phyloP scores from a whole-genome alignment of 768 basidiomycete genomes.

The Trametes maxima region DNA sequence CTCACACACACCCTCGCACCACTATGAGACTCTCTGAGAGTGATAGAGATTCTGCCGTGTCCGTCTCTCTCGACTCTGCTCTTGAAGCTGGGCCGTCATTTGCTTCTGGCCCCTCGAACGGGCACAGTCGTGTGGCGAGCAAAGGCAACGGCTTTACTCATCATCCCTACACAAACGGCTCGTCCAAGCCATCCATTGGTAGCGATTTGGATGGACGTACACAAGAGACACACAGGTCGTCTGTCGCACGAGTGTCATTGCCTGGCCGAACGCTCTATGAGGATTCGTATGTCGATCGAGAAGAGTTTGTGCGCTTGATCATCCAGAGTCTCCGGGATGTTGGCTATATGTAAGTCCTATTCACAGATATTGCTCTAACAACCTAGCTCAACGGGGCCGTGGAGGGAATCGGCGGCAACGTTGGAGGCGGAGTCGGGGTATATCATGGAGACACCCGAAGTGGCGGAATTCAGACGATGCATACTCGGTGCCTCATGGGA shows the following conservation, averaged over 20 bases:
- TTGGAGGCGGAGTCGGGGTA: constrained; percentile 95
- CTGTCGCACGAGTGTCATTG: constrained; percentile 61
- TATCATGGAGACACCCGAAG: constrained; percentile 74
- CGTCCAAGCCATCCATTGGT: constrained; percentile 12
- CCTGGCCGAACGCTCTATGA: constrained; percentile 79
- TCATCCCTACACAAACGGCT: constrained; percentile 25
- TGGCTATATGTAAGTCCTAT: constrained; percentile 54
- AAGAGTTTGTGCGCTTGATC: constrained; percentile 88
- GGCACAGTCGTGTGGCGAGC: constrained; percentile 26
- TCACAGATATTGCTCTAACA: constrained; percentile 19
- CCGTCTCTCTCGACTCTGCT: constrained; percentile 26
- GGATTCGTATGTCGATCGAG: constrained; percentile 77
- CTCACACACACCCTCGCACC: constrained; percentile 5
- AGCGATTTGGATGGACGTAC: constrained; percentile 20
- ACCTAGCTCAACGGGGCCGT: constrained; percentile 4
- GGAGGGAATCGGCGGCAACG: constrained; percentile 83
- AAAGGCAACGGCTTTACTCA: constrained; percentile 29
- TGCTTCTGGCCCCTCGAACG: constrained; percentile 25
- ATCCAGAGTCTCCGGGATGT: constrained; percentile 90
- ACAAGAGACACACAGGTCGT: constrained; percentile 16
- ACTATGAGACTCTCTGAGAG: constrained; percentile 30
- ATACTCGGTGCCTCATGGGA: constrained; percentile 82
- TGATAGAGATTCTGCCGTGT: constrained; percentile 30
- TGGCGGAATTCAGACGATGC: constrained; percentile 77
- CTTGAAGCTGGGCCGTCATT: constrained; percentile 30